Evolutionary conservation across 495 filamentous ascomycete genomes (phyloP).

Genomic region (Trichoderma asperelloides): DNA sequence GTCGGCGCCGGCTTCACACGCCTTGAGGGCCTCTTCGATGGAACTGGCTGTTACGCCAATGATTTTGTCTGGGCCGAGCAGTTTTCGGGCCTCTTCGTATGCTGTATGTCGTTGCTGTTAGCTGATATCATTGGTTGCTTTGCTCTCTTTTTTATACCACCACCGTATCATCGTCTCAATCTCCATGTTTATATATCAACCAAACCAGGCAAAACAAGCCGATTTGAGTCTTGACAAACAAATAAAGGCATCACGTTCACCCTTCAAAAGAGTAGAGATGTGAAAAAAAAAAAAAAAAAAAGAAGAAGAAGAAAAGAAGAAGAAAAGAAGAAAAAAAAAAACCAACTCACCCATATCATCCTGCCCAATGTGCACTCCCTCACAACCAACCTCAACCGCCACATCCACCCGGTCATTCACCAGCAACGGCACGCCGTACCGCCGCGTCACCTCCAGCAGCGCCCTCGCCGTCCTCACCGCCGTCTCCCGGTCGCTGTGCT

Average conservation of each 20-base stretch:
- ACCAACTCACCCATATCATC: conserved; percentile 70
- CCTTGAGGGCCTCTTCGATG: conserved; percentile 56
- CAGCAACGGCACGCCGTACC: conserved; percentile 67
- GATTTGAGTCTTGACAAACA: too few relatives aligned
- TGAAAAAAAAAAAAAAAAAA: too few relatives aligned
- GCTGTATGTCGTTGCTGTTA: conserved; percentile 1
- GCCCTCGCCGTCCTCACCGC: conserved; percentile 61
- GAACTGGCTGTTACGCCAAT: conserved; percentile 64
- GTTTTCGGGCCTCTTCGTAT: conserved; percentile 47
- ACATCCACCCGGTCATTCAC: conserved; percentile 97
- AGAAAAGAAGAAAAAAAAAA: neutral
- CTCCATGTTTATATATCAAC: neutral
- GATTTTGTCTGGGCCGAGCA: conserved; percentile 61
- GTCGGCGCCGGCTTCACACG: conserved; percentile 63
- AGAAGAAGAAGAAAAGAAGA: neutral
- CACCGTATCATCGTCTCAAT: too few relatives aligned
- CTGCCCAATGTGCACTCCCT: conserved; percentile 91
- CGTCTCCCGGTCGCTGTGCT: conserved; percentile 65
- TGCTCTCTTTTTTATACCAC: neutral
- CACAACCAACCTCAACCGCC: conserved; percentile 72
- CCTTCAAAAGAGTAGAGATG: too few relatives aligned
- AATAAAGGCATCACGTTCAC: too few relatives aligned
- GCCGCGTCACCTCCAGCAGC: conserved; percentile 60
- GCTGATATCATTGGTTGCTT: neutral
- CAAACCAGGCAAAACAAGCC: neutral